These are phyloP conservation scores for Lojkania enalia DNA, from an alignment of 2,329 filamentous ascomycete genomes.

Conservation along the genomic window DNA sequence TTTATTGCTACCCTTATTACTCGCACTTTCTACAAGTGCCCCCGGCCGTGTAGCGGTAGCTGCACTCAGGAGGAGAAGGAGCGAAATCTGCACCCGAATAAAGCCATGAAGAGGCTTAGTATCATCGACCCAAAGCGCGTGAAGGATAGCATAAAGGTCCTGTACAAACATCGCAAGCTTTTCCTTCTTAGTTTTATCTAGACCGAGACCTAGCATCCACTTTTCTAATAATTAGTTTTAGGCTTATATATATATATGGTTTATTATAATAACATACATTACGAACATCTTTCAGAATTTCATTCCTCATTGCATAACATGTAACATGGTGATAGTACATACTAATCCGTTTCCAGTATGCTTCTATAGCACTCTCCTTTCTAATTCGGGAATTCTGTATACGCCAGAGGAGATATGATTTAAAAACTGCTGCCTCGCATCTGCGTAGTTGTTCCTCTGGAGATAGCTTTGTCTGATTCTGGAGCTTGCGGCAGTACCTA, in stretches of 20 bases:
- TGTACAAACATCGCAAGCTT: constrained; percentile 27
- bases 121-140: constrained; percentile 23
- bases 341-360: constrained; percentile 8
- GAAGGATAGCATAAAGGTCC: constrained; percentile 24
- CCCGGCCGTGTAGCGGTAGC: constrained; percentile 21
- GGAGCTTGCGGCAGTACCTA: constrained; percentile 5
- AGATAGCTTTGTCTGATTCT: constrained; percentile 6
- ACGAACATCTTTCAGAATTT: constrained; percentile 15
- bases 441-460: constrained; percentile 5
- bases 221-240: constrained; percentile 16
- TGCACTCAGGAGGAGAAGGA: constrained; percentile 26
- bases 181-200: constrained; percentile 23
- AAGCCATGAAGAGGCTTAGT: constrained; percentile 21
- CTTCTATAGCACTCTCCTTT: constrained; percentile 6
- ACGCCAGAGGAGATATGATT: constrained; percentile 6
- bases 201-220: constrained; percentile 21
- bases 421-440: constrained; percentile 7
- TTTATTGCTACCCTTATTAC: constrained; percentile 17
- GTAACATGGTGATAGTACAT: constrained; percentile 6
- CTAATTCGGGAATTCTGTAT: constrained; percentile 4
- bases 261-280: constrained; percentile 17
- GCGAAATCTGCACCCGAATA: constrained; percentile 21
- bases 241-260: not conserved
- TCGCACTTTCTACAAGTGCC: constrained; percentile 18
- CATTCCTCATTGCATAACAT: constrained; percentile 3